phyloP scores from a whole-genome alignment of 2,329 filamentous ascomycete species.

The Elsinoe perseae region DNA sequence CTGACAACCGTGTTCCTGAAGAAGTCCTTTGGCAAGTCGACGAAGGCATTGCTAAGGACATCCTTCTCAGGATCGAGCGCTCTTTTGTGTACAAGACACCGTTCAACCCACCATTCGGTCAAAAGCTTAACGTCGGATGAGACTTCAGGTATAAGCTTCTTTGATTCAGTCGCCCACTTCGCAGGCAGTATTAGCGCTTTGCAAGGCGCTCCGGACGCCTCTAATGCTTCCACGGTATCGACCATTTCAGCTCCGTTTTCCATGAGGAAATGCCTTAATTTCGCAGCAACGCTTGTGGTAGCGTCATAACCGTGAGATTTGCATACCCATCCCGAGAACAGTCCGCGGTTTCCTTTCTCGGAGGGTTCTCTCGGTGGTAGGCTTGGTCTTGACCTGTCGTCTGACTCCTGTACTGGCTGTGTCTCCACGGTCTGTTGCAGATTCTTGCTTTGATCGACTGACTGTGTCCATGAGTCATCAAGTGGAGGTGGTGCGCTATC shows the following conservation, averaged over 20 bases:
- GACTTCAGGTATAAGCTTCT: conserved; percentile 21
- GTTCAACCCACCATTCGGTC: conserved; percentile 91
- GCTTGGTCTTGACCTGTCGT: not conserved
- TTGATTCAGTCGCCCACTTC: conserved; percentile 27
- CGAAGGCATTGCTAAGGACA: conserved; percentile 68
- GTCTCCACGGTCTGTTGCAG: conserved; percentile 9
- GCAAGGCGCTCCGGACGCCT: conserved; percentile 21
- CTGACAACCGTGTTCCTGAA: conserved; percentile 66
- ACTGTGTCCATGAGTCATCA: conserved; percentile 21
- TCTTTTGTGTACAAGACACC: conserved; percentile 68
- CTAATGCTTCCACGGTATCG: conserved; percentile 21
- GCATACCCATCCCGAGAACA: conserved; percentile 26
- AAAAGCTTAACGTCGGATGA: conserved; percentile 43
- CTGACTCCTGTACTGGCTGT: conserved; percentile 3
- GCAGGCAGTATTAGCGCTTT: conserved; percentile 30
- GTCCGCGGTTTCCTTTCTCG: conserved; percentile 16
- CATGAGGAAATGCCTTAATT: not conserved
- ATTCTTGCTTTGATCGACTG: conserved; percentile 15
- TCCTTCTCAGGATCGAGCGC: conserved; percentile 63
- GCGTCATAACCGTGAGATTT: conserved; percentile 14
- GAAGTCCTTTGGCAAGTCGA: conserved; percentile 17
- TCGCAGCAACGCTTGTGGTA: not conserved
- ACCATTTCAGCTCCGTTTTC: conserved; percentile 28
- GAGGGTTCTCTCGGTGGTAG: not conserved
- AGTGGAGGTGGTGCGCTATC: conserved; percentile 6